phyloP scores from a whole-genome alignment of 208 protist species.

The Crithidia thermophila region DNA sequence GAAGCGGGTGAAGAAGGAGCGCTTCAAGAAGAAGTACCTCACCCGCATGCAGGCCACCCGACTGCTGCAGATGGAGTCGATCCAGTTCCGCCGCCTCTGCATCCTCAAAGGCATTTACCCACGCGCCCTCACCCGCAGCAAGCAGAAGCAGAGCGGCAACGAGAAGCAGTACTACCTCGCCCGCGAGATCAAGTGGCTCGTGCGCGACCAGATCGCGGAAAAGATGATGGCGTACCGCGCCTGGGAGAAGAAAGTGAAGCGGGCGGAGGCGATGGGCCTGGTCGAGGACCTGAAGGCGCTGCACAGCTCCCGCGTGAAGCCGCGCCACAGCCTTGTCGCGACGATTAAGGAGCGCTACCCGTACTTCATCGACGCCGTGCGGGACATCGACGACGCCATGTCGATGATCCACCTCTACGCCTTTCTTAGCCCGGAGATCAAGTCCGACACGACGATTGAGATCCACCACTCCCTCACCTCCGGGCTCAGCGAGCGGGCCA shows the following conservation, averaged over 20 bases:
- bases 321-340: slow-evolving; percentile 93
- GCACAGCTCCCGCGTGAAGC: slow-evolving; percentile 69
- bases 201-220: slow-evolving; percentile 95
- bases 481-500: slow-evolving; percentile 74
- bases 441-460: slow-evolving; percentile 74
- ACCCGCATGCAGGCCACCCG: slow-evolving; percentile 93
- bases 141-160: slow-evolving; percentile 94
- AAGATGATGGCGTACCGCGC: slow-evolving; percentile 96
- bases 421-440: slow-evolving; percentile 82
- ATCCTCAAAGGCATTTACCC: slow-evolving; percentile 99
- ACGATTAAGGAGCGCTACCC: slow-evolving; percentile 98
- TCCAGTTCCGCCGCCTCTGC: slow-evolving; percentile 96
- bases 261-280: slow-evolving; percentile 81
- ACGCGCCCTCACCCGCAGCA: slow-evolving; percentile 94
- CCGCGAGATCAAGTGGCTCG: slow-evolving; percentile 98
- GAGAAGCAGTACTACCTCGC: slow-evolving; percentile 98
- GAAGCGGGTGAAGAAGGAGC: slow-evolving; percentile 90
- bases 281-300: slow-evolving; percentile 72
- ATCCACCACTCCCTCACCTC: slow-evolving; percentile 81
- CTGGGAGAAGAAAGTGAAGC: slow-evolving; percentile 94
- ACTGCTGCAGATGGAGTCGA: slow-evolving; percentile 93
- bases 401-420: slow-evolving; percentile 97
- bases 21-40: slow-evolving; percentile 94
- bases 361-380: slow-evolving; percentile 96
- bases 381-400: slow-evolving; percentile 97